These are phyloP conservation scores for Nitzschia palea DNA, from an alignment of 108 stramenopile species.

Conservation along the genomic window DNA sequence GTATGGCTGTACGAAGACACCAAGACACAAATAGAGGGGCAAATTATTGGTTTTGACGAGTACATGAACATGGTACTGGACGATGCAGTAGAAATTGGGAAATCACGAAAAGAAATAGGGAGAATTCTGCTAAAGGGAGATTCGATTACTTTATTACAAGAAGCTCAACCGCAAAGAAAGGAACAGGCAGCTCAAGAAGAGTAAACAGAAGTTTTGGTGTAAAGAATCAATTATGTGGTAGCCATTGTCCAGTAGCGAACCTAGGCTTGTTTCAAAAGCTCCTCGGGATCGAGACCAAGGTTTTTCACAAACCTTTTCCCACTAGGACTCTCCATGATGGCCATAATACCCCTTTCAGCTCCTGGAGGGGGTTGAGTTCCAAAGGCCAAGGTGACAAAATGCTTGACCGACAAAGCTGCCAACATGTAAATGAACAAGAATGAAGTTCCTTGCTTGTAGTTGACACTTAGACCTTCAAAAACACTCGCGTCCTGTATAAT, in stretches of 20 bases:
- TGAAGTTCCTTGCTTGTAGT: slow-evolving; percentile 56
- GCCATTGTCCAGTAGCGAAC: no score
- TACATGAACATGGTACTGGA: slow-evolving; percentile 98
- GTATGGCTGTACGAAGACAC: slow-evolving; percentile 99
- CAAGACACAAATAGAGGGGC: slow-evolving; percentile 94
- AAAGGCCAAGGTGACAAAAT: slow-evolving; percentile 52
- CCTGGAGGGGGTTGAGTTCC: slow-evolving; percentile 65
- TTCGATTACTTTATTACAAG: slow-evolving; percentile 94
- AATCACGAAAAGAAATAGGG: slow-evolving; percentile 72
- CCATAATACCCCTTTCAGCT: slow-evolving; percentile 59
- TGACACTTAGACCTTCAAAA: slow-evolving; percentile 19
- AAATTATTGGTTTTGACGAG: slow-evolving; percentile 95
- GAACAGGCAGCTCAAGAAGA: slow-evolving; percentile 22
- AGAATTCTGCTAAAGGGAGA: slow-evolving; percentile 99
- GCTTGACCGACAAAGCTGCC: slow-evolving; percentile 62
- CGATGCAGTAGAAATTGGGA: slow-evolving; percentile 92
- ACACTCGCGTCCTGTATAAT: slow-evolving; percentile 24
- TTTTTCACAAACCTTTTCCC: slow-evolving; percentile 15
- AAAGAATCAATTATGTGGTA: no score
- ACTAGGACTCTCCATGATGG: slow-evolving; percentile 46
- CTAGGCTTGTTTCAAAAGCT: slow-evolving; percentile 12
- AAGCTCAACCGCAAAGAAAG: slow-evolving; percentile 51
- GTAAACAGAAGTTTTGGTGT: no score
- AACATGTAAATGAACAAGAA: slow-evolving; percentile 78
- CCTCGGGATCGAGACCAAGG: slow-evolving; percentile 40